Conservation (phyloP, 208 protist species). For the Trypanosoma congolense region DNA sequence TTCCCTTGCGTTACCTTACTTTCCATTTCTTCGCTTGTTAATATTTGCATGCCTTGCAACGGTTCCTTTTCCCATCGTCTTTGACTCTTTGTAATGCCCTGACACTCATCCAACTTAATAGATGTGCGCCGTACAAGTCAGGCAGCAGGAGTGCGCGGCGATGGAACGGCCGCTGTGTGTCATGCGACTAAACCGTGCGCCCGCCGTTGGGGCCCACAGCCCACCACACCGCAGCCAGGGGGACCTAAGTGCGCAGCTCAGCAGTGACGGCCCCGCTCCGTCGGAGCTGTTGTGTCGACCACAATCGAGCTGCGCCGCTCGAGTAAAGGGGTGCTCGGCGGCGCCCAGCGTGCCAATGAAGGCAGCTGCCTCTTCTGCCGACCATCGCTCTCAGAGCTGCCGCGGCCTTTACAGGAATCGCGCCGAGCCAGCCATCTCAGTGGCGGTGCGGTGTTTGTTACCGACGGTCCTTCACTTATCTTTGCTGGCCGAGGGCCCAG, state of each 20-base stretch:
- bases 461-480: background rate
- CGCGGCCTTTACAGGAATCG: background rate
- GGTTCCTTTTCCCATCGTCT: background rate
- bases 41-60: background rate
- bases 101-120: too few species aligned
- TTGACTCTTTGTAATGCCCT: background rate
- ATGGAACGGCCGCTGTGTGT: constrained; percentile 1
- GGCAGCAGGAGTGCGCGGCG: background rate
- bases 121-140: background rate
- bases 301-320: too few species aligned
- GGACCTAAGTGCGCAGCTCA: background rate
- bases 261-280: background rate
- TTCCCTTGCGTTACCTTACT: background rate
- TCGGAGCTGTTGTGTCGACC: too few species aligned
- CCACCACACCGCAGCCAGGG: background rate
- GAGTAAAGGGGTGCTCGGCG: too few species aligned
- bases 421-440: constrained; percentile 2
- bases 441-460: constrained; percentile 2
- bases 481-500: constrained; percentile 7
- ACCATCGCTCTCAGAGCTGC: background rate
- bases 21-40: background rate
- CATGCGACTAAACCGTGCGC: constrained; percentile 14
- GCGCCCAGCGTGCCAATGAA: too few species aligned
- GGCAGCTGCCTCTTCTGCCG: too few species aligned
- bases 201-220: constrained; percentile 2